phyloP scores from a whole-genome alignment of 2,329 filamentous ascomycete genomes.

The Nothophoma quercina region DNA sequence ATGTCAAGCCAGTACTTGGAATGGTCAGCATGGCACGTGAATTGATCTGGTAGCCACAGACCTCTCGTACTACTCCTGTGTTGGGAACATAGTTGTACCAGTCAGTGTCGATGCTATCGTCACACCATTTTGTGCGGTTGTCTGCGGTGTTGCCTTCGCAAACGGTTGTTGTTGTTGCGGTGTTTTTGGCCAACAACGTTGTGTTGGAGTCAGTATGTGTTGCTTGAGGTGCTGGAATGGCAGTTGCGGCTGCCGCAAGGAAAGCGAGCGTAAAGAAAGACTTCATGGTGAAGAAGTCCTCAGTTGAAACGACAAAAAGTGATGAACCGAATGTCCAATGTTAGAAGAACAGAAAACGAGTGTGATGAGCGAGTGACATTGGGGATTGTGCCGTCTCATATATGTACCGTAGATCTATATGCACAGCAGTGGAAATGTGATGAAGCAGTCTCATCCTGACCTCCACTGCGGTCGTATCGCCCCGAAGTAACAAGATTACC shows the following conservation, averaged over 20 bases:
- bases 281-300: constrained; percentile 13
- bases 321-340: not conserved
- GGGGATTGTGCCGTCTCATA: not conserved
- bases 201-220: not conserved
- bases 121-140: constrained; percentile 50
- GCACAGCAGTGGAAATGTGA: not conserved
- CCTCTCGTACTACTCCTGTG: constrained; percentile 63
- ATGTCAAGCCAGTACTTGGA: constrained; percentile 47
- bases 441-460: not conserved
- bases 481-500: not conserved
- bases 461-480: not conserved
- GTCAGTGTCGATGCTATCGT: constrained; percentile 59
- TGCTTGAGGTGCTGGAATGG: constrained; percentile 5
- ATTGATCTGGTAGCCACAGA: constrained; percentile 26
- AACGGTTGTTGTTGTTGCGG: not conserved
- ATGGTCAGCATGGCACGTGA: not conserved
- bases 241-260: constrained; percentile 16
- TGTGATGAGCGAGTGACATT: not conserved
- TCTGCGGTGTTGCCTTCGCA: constrained; percentile 39
- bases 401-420: not conserved
- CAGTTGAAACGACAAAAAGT: not conserved
- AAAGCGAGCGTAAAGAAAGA: constrained; percentile 16
- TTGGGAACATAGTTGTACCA: constrained; percentile 59
- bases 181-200: not conserved
- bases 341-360: not conserved